Evolutionary conservation across 1,284 basidiomycete genomes (phyloP).

Genomic region (Boletus semigastroideus): DNA sequence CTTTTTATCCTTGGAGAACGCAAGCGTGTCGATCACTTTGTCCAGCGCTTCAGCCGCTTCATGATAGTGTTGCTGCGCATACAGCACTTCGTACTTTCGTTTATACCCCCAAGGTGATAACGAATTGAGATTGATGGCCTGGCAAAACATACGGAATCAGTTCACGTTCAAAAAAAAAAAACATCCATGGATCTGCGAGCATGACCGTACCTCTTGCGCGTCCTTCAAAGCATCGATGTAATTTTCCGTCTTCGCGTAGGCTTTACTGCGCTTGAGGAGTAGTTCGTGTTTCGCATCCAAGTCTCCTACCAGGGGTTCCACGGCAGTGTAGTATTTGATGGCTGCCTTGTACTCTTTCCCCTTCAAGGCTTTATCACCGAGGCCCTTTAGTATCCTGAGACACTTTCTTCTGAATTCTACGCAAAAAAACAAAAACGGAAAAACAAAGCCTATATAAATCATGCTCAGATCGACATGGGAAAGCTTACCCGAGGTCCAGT

Average conservation of each 20-base stretch:
- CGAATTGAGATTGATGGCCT: conserved; percentile 7
- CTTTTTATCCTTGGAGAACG: neutral
- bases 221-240: neutral
- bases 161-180: neutral
- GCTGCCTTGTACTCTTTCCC: neutral
- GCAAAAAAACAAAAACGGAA: too few species aligned
- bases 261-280: conserved; percentile 5
- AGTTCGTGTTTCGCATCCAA: neutral
- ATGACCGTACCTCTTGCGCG: conserved; percentile 2
- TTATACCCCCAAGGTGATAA: conserved; percentile 5
- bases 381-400: neutral
- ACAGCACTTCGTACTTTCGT: conserved; percentile 2
- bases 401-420: conserved; percentile 1
- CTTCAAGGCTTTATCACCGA: neutral
- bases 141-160: neutral
- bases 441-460: too few species aligned
- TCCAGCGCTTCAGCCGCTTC: conserved; percentile 5
- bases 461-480: neutral
- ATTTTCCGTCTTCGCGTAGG: neutral
- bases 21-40: neutral
- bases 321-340: conserved; percentile 5
- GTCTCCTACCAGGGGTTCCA: conserved; percentile 4
- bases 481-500: conserved; percentile 3
- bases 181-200: neutral
- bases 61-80: neutral